Percentiles rank a stretch among this genome's conserved stretches.
These are phyloP conservation scores for Sphaerulina populicola DNA, from an alignment of 2,329 filamentous ascomycete species.

Conservation along the genomic window DNA sequence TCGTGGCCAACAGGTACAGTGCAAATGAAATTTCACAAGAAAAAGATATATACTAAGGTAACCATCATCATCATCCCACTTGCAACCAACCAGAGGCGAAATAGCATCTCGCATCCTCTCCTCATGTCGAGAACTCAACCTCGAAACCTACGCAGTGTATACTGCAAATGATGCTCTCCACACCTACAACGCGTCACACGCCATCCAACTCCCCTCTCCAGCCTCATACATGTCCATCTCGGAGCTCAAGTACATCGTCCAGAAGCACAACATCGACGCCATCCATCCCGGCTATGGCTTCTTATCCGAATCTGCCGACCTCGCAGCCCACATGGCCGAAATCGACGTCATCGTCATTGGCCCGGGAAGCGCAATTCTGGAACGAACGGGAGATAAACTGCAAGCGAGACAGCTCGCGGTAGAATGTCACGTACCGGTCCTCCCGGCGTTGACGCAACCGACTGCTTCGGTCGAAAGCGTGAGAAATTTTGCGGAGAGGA, in stretches of 20 bases:
- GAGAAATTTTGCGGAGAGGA: conserved; percentile 49
- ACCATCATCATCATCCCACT: not conserved
- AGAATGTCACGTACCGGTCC: conserved; percentile 46
- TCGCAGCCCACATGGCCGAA: conserved; percentile 43
- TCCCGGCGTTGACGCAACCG: conserved; percentile 42
- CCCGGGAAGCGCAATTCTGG: conserved; percentile 51
- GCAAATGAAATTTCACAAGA: not conserved
- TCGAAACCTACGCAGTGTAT: conserved; percentile 51
- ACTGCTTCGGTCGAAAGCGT: conserved; percentile 40
- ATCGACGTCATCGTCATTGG: conserved; percentile 45
- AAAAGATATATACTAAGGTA: not conserved
- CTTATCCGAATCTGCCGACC: conserved; percentile 48
- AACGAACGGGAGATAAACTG: conserved; percentile 50
- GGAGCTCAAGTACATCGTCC: conserved; percentile 41
- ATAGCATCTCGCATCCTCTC: conserved; percentile 55
- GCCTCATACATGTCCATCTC: conserved; percentile 48
- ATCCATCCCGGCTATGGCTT: conserved; percentile 58
- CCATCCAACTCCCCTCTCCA: conserved; percentile 45
- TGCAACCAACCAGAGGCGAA: conserved; percentile 46
- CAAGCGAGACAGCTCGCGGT: conserved; percentile 46
- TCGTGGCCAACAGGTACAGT: conserved; percentile 26
- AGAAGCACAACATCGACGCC: conserved; percentile 46
- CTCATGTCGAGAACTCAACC: conserved; percentile 50
- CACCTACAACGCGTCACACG: conserved; percentile 44
- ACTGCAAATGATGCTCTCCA: conserved; percentile 50